phyloP scores from a whole-genome alignment of 163 green algal species.

The Scenedesmus sp. region DNA sequence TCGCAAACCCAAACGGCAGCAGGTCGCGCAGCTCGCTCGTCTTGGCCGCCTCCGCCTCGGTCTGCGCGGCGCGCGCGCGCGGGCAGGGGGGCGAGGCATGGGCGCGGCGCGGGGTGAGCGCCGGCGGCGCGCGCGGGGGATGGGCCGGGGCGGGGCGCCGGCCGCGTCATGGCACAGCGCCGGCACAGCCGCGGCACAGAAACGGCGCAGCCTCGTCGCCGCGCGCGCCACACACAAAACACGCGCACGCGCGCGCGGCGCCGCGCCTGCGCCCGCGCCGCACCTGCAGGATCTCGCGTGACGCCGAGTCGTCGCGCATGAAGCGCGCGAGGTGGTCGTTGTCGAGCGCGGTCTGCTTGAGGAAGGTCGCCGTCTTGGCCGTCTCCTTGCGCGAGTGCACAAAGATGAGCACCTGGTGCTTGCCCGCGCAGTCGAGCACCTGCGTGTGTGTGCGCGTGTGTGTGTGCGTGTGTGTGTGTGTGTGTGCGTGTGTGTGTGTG shows the following conservation, averaged over 20 bases:
- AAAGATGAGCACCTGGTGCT: constrained; percentile 93
- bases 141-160: not conserved
- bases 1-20: constrained; percentile 95
- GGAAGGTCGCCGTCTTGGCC: constrained; percentile 90
- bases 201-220: too few species aligned
- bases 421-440: constrained; percentile 67
- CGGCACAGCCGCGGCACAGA: not conserved
- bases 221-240: not conserved
- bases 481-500: too few species aligned
- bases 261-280: not conserved
- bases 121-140: too few species aligned
- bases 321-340: constrained; percentile 92
- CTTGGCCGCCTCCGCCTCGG: constrained; percentile 87
- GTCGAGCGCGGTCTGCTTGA: constrained; percentile 87
- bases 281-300: constrained; percentile 82
- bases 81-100: not conserved
- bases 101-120: too few species aligned
- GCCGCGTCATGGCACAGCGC: not conserved
- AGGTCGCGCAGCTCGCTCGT: constrained; percentile 87
- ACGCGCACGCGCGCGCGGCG: too few species aligned
- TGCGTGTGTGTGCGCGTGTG: too few species aligned
- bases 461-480: too few species aligned
- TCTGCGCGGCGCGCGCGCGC: constrained; percentile 60
- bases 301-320: constrained; percentile 70
- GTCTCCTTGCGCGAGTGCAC: constrained; percentile 99